Evolutionary conservation across 2,329 filamentous ascomycete species (phyloP), one percentile per base, ranked within the genome.

Genomic region (Monilinia fructigena): DNA sequence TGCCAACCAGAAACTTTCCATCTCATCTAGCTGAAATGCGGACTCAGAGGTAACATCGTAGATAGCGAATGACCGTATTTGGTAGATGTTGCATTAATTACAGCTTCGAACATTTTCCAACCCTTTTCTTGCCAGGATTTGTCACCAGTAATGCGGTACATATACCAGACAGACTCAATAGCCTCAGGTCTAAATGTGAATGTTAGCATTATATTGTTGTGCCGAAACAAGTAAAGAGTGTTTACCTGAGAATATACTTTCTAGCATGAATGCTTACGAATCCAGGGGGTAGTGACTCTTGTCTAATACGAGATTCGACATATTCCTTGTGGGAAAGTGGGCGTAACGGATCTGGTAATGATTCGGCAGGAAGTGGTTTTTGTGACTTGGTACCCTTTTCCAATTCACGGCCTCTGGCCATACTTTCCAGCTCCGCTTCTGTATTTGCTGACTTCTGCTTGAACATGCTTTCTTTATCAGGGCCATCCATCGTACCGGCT

Each of bases 1-100:
- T 4, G 90, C 90, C 68, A 92, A 82, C 91, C 93, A 97, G 78
- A 96, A 96, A 74, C 90, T 93, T 80, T 96, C 90, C 90, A 94
- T 93, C 71, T 82, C 81, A 76, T 93, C 85, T 50, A 77, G 75
- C 65, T 82, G 79, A 0, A 82, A 77, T 10, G 73, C 53, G 0
- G 72, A 71, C 23, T 81, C 76, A 1, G 77, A 67, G 31, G 82
- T 78, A 16, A 93, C 89, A 73, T 91, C 85, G 58, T 82, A 78
- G 65, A 95, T 85, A 48, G 90, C 14, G 86, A 88, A 78, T 92
- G 87, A 11, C 87, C 92, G 59, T 84, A 82, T 16, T 86, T 79
- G 0, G 90, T 89, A 48, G 81, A 80, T 2, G 91, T 93, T 42
- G 86, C 82, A 45, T 82, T 82, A 66, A 89, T 82, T 61, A 95